phyloP scores from a whole-genome alignment of 306 rosid species.

The Ormosia semicastrata region DNA sequence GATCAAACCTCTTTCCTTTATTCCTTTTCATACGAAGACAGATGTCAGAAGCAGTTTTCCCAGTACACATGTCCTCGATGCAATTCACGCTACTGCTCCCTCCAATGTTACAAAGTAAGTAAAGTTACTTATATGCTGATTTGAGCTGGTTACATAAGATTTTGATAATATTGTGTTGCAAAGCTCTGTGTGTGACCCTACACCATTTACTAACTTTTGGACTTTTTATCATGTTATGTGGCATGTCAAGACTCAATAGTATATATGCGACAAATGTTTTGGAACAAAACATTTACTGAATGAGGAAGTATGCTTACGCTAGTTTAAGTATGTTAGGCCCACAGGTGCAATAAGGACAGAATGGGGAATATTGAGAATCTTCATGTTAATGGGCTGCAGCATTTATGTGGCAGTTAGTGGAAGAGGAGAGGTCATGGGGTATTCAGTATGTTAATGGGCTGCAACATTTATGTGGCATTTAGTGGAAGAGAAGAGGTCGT shows the following conservation, averaged over 20 bases:
- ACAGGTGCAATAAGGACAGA: too few relatives aligned
- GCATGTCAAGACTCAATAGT: background rate
- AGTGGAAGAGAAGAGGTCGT: too few relatives aligned
- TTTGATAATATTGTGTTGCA: background rate
- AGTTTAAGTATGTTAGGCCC: background rate
- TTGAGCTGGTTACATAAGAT: background rate
- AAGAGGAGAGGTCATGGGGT: too few relatives aligned
- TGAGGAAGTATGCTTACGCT: background rate
- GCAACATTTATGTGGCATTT: too few relatives aligned
- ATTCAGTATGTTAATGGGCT: too few relatives aligned
- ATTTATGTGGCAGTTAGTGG: too few relatives aligned
- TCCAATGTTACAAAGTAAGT: conserved; percentile 81
- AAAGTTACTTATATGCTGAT: background rate
- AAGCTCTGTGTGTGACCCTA: background rate
- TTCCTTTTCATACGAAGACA: conserved; percentile 23
- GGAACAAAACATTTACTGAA: background rate
- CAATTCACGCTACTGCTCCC: conserved; percentile 85
- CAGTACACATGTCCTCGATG: conserved; percentile 95
- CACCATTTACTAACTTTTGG: background rate
- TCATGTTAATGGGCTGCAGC: too few relatives aligned
- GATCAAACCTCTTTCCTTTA: background rate
- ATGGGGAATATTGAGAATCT: too few relatives aligned
- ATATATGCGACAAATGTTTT: background rate
- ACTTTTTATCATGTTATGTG: background rate
- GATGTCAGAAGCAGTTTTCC: conserved; percentile 93